A percentile compares a stretch with the other conserved stretches of the same genome.
Conservation (phyloP, 441 rosid species). For the Lepidium campestre region DNA sequence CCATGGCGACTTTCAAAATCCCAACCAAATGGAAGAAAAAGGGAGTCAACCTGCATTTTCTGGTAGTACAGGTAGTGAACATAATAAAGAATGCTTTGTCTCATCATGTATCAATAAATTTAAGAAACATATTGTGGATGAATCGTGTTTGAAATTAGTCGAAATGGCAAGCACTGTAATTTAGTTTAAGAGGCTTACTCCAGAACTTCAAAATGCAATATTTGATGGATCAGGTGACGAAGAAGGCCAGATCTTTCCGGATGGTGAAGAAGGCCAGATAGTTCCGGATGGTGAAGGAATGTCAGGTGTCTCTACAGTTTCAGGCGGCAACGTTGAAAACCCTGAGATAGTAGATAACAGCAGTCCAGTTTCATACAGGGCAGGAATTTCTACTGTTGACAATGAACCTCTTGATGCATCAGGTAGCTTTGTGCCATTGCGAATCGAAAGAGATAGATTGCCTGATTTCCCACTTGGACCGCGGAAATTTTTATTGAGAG, state of each 20-base stretch:
- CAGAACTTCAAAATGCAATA: slow-evolving; percentile 20
- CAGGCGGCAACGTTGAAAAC: slow-evolving; percentile 29
- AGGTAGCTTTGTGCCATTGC: slow-evolving; percentile 38
- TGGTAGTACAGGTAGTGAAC: slow-evolving; percentile 25
- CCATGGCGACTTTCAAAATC: slow-evolving; percentile 20
- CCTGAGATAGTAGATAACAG: slow-evolving; percentile 32
- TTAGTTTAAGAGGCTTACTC: slow-evolving; percentile 21
- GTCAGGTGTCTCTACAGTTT: slow-evolving; percentile 28
- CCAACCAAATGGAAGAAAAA: slow-evolving; percentile 30
- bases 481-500: slow-evolving; percentile 48
- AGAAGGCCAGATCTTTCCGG: slow-evolving; percentile 26
- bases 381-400: slow-evolving; percentile 33
- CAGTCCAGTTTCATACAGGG: slow-evolving; percentile 33
- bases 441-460: slow-evolving; percentile 50
- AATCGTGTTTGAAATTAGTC: slow-evolving; percentile 25
- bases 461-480: slow-evolving; percentile 51
- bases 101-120: slow-evolving; percentile 16
- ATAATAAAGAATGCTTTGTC: slow-evolving; percentile 16
- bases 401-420: slow-evolving; percentile 41
- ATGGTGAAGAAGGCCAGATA: slow-evolving; percentile 27
- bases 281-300: slow-evolving; percentile 36
- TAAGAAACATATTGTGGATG: slow-evolving; percentile 18
- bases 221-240: slow-evolving; percentile 24
- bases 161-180: slow-evolving; percentile 25
- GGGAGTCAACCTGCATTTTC: slow-evolving; percentile 19